Evolutionary conservation across 345 rosid genomes (phyloP), one percentile per base, ranked within the genome.

Genomic region (Eucalyptus curtisii): DNA sequence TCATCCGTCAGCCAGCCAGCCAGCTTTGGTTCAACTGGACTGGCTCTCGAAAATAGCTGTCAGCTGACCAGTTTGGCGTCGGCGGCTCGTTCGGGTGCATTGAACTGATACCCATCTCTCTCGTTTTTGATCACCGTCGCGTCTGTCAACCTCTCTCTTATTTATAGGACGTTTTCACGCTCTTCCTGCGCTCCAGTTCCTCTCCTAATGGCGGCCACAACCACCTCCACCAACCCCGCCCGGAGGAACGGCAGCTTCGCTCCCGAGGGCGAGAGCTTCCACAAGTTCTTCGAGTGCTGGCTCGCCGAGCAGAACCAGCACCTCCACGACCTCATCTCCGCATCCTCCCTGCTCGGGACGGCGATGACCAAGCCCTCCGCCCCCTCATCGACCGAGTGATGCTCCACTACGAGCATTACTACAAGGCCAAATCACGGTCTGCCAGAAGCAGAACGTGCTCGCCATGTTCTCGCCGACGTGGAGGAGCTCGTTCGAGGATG

Each of bases 351-450:
- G 24, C 68, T 5, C 33, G 42, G 6, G 53, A 79, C 45, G 47
- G 10, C 15, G 61, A 68, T 10, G 53, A 86, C 16, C 50, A 57
- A 12, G 64, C 50, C 42, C 88, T 91, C 40, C 57, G 19, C 47
- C 42, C 64, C 2, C 92, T 92, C 19, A 44, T 93, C 19, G 52
- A 59, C 52, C 90, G 68, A 40, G 93, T 92, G 10, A 14, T 92
- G n/a, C 88, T 86, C 24, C 96, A 94, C 89, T 94, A 93, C 86
- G 92, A 93, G 87, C 89, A 50, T 4, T 94, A 94, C 86, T 93
- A 94, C 50, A 47, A 61, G 6, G 88, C 90, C 87, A 93, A 94
- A 80, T 89, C 94, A 1, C 86, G 48, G 81, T 90, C 91, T 86
- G 93, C 91, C 3, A 90, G n/a, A n/a, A 91, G 89, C 55, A 59